These are phyloP conservation scores for Aspergillus viridinutans DNA, from an alignment of 2,329 filamentous ascomycete species.

Conservation along the genomic window DNA sequence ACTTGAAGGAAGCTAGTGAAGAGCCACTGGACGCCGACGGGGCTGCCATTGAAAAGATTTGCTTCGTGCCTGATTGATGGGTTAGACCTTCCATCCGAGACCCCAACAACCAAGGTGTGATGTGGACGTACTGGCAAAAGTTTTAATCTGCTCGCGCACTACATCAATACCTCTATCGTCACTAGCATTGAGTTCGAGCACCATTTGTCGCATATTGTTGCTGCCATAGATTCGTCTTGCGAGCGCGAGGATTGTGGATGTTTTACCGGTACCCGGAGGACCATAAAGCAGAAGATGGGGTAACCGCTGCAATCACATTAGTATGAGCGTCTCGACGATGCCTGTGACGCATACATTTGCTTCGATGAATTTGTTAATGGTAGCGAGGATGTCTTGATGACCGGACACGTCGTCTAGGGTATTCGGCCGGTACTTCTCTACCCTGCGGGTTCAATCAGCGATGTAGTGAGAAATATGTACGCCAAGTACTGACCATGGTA, in stretches of 20 bases:
- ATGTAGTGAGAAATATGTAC: neutral
- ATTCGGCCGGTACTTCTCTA: conserved; percentile 92
- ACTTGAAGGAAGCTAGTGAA: conserved; percentile 73
- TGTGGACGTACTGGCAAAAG: conserved; percentile 67
- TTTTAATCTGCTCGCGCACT: conserved; percentile 98
- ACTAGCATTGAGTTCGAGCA: conserved; percentile 93
- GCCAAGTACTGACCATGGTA: conserved; percentile 68
- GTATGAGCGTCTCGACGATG: neutral
- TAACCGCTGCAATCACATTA: conserved; percentile 54
- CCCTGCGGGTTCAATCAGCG: conserved; percentile 52
- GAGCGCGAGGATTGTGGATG: conserved; percentile 89
- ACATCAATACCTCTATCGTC: conserved; percentile 98
- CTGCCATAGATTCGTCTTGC: conserved; percentile 87
- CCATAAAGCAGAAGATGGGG: conserved; percentile 96
- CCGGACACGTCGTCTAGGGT: conserved; percentile 90
- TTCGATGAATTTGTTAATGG: conserved; percentile 96
- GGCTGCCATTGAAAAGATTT: conserved; percentile 75
- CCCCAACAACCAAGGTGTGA: neutral
- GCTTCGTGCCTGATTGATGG: conserved; percentile 62
- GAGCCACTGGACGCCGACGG: conserved; percentile 40
- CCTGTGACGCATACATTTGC: conserved; percentile 58
- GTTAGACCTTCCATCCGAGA: neutral
- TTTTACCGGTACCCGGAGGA: conserved; percentile 94
- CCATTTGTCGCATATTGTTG: conserved; percentile 96
- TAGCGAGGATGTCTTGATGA: conserved; percentile 94